Percentiles rank a stretch among this genome's conserved stretches.
Evolutionary conservation across 208 protist genomes (phyloP).

Genomic region (Leishmania braziliensis): DNA sequence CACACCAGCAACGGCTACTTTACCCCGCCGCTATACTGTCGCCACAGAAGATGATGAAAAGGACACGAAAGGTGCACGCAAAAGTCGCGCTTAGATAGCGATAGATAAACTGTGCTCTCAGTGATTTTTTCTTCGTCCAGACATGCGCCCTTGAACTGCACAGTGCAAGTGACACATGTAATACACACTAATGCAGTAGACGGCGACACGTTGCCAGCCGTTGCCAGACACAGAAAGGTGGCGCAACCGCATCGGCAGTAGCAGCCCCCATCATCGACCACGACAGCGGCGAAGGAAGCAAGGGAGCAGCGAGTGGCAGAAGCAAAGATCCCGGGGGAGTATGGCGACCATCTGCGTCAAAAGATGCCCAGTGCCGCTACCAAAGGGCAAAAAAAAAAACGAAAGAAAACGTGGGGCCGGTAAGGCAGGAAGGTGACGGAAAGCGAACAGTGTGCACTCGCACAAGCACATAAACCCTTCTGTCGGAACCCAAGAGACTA

Average conservation of each 20-base stretch:
- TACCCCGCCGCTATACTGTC: not conserved
- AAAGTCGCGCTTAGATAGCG: not conserved
- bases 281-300: not conserved
- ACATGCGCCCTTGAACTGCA: not conserved
- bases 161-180: not conserved
- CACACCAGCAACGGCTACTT: not conserved
- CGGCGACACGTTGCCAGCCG: not conserved
- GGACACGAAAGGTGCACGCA: not conserved
- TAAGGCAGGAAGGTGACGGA: not conserved
- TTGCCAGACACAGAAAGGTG: not conserved
- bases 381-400: not conserved
- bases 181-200: not conserved
- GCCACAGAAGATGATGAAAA: not conserved
- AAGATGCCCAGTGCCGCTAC: not conserved
- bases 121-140: not conserved
- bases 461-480: not conserved
- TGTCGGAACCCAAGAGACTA: not conserved
- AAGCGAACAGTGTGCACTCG: not conserved
- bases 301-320: not conserved
- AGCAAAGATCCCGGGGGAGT: not conserved
- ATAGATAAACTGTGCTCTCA: not conserved
- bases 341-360: slow-evolving; percentile 3
- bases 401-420: not conserved
- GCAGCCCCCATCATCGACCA: not conserved
- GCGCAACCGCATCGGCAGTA: not conserved